Evolutionary conservation across 352 stramenopile genomes (phyloP).

Genomic region (Elongisporangium anandrum): DNA sequence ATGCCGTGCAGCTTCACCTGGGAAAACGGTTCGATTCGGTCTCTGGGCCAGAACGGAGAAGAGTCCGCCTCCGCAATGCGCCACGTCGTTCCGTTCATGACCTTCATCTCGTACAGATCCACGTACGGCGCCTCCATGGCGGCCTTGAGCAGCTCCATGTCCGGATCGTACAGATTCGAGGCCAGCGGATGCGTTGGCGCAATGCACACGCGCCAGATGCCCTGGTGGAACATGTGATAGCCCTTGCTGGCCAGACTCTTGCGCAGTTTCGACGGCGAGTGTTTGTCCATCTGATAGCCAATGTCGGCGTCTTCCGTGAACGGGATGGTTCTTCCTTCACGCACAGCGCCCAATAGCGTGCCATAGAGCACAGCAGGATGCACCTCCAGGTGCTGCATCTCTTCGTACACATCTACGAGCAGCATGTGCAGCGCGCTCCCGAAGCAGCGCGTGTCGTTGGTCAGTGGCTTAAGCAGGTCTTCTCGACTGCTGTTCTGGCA

Average conservation of each 20-base stretch:
- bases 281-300: conserved; percentile 8
- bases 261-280: conserved; percentile 10
- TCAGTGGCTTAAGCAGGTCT: conserved; percentile 13
- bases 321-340: conserved; percentile 27
- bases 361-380: conserved; percentile 23
- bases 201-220: conserved; percentile 40
- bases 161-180: conserved; percentile 22
- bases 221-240: conserved; percentile 37
- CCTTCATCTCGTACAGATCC: conserved; percentile 35
- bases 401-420: conserved; percentile 28
- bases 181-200: conserved; percentile 37
- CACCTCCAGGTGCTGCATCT: conserved; percentile 9
- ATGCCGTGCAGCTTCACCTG: conserved; percentile 27
- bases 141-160: conserved; percentile 7
- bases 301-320: conserved; percentile 40
- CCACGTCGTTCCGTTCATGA: conserved; percentile 8
- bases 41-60: not conserved
- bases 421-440: conserved; percentile 33
- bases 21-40: conserved; percentile 17
- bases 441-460: conserved; percentile 12
- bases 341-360: conserved; percentile 33
- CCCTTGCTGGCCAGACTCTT: conserved; percentile 18
- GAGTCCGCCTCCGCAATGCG: conserved; percentile 16
- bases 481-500: conserved; percentile 18
- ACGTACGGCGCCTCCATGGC: conserved; percentile 31